Percentiles rank a stretch among this genome's conserved stretches.
These are phyloP conservation scores for Helicostylum pulchrum DNA, from an alignment of 192 early-diverging fungal genomes.

Conservation along the genomic window DNA sequence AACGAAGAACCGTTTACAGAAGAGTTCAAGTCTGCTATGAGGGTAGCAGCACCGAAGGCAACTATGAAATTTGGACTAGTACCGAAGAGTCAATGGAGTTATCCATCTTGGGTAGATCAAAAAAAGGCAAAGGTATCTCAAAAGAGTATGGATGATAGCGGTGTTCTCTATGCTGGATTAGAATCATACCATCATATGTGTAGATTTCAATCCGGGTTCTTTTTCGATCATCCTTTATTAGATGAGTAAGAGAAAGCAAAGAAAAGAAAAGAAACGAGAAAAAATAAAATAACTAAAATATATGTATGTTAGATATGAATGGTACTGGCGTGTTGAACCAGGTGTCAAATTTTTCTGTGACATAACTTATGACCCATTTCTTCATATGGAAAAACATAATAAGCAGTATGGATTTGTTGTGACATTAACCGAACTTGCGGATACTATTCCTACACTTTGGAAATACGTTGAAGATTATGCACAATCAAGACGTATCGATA, in stretches of 20 bases:
- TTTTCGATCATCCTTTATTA: constrained; percentile 54
- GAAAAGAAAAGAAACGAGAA: too few relatives aligned
- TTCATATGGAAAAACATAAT: constrained; percentile 60
- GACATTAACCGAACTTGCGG: constrained; percentile 44
- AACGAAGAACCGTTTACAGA: constrained; percentile 73
- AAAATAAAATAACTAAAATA: neutral
- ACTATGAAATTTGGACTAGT: constrained; percentile 69
- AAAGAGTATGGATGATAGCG: constrained; percentile 53
- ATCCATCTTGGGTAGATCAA: constrained; percentile 69
- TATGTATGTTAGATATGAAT: constrained; percentile 39
- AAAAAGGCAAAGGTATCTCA: constrained; percentile 55
- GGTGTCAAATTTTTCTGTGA: constrained; percentile 62
- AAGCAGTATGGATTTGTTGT: constrained; percentile 65
- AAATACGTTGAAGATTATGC: constrained; percentile 36
- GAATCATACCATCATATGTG: constrained; percentile 90
- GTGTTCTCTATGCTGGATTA: constrained; percentile 70
- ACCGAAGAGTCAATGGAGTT: constrained; percentile 69
- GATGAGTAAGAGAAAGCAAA: constrained; percentile 40
- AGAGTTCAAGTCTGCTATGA: constrained; percentile 56
- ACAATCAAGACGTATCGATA: constrained; percentile 25
- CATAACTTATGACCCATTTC: constrained; percentile 63
- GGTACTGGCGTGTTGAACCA: constrained; percentile 69
- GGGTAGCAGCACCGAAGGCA: constrained; percentile 47
- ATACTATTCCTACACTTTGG: constrained; percentile 60
- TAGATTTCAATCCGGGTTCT: constrained; percentile 64